A percentile compares a stretch with the other conserved stretches of the same genome.
Evolutionary conservation across 1,284 basidiomycete genomes (phyloP).

Genomic region (Cutaneotrichosporon cutaneum): DNA sequence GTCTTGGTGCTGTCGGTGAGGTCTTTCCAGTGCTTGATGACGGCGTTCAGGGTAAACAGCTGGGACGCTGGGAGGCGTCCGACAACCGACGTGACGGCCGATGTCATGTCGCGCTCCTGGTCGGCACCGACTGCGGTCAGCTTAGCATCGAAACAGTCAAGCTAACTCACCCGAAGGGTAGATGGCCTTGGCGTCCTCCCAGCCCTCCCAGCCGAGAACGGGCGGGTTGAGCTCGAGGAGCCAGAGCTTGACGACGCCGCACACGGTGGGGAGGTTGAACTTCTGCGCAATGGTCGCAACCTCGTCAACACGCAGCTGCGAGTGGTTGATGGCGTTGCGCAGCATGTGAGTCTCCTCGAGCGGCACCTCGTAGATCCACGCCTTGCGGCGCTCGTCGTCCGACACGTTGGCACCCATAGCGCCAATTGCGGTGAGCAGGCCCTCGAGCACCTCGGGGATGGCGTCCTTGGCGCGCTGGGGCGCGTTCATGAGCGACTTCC

Average conservation of each 20-base stretch:
- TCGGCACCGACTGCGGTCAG: slow-evolving; percentile 58
- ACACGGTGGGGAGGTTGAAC: slow-evolving; percentile 81
- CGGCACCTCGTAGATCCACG: slow-evolving; percentile 89
- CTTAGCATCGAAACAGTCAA: slow-evolving; percentile 20
- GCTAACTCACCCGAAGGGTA: slow-evolving; percentile 61
- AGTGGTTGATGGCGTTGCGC: slow-evolving; percentile 73
- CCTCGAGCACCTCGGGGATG: slow-evolving; percentile 73
- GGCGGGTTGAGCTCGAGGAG: slow-evolving; percentile 80
- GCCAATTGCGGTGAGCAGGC: slow-evolving; percentile 65
- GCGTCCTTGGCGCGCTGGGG: slow-evolving; percentile 57
- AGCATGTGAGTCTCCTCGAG: slow-evolving; percentile 76
- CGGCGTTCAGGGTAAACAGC: slow-evolving; percentile 73
- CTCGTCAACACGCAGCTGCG: slow-evolving; percentile 62
- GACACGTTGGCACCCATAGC: slow-evolving; percentile 65
- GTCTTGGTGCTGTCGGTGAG: slow-evolving; percentile 67
- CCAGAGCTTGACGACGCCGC: slow-evolving; percentile 78
- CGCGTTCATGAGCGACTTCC: slow-evolving; percentile 44
- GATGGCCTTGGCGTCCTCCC: slow-evolving; percentile 80
- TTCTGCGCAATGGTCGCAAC: slow-evolving; percentile 68
- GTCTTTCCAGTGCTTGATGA: slow-evolving; percentile 72
- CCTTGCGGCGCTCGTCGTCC: slow-evolving; percentile 78
- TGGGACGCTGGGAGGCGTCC: slow-evolving; percentile 75
- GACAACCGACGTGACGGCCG: slow-evolving; percentile 68
- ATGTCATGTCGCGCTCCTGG: slow-evolving; percentile 62
- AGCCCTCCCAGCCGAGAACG: slow-evolving; percentile 71